Conservation (phyloP, 2,329 filamentous ascomycete genomes). For the Penicillium verrucosum region DNA sequence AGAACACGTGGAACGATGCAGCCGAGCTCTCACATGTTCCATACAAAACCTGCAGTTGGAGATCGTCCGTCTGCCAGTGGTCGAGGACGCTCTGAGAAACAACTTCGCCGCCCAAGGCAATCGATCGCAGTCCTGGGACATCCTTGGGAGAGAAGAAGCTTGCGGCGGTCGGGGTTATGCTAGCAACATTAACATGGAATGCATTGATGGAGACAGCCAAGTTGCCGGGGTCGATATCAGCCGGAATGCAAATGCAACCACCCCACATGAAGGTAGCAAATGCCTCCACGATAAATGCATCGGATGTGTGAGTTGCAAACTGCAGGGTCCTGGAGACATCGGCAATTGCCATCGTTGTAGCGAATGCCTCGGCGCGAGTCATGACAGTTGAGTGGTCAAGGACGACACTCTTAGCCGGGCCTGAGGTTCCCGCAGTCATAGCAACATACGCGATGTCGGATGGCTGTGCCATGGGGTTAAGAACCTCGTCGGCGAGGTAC, state of each 20-base stretch:
- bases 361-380: constrained; percentile 30
- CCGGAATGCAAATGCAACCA: constrained; percentile 49
- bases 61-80: constrained; percentile 17
- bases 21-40: constrained; percentile 28
- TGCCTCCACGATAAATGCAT: constrained; percentile 43
- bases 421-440: constrained; percentile 35
- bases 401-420: constrained; percentile 34
- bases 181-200: constrained; percentile 33
- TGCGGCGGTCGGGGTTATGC: constrained; percentile 33
- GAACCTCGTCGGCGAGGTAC: constrained; percentile 23
- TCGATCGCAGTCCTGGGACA: constrained; percentile 23
- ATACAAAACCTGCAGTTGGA: constrained; percentile 23
- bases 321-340: constrained; percentile 36
- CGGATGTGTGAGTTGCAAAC: constrained; percentile 47
- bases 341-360: constrained; percentile 21
- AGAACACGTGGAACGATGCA: constrained; percentile 19
- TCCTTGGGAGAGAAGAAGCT: constrained; percentile 26
- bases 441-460: constrained; percentile 33
- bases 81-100: neutral
- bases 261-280: constrained; percentile 41
- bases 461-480: constrained; percentile 4
- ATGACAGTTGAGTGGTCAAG: constrained; percentile 36
- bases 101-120: constrained; percentile 25
- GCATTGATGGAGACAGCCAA: constrained; percentile 53
- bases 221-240: constrained; percentile 47